These are phyloP conservation scores for Dissophora ornata DNA, from an alignment of 192 early-diverging fungal genomes.

Conservation along the genomic window DNA sequence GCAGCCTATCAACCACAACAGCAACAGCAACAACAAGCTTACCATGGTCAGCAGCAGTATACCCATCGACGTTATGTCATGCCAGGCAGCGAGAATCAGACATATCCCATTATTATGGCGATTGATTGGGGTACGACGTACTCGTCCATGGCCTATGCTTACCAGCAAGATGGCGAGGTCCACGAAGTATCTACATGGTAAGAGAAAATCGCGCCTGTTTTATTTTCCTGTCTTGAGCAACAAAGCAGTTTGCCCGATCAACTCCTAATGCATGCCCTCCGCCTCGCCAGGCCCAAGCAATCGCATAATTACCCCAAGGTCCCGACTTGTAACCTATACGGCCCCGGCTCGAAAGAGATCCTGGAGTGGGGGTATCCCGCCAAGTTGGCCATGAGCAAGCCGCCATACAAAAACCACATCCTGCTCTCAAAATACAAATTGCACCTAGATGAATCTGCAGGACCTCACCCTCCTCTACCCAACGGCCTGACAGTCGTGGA, in stretches of 20 bases:
- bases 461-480: slow-evolving; percentile 55
- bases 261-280: not conserved
- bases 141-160: slow-evolving; percentile 62
- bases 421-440: slow-evolving; percentile 67
- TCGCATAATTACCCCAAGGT: slow-evolving; percentile 61
- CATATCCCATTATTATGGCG: slow-evolving; percentile 46
- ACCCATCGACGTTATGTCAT: slow-evolving; percentile 8
- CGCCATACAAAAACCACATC: slow-evolving; percentile 55
- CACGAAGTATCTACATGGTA: slow-evolving; percentile 58
- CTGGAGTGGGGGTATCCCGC: slow-evolving; percentile 64
- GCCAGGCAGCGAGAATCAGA: slow-evolving; percentile 17
- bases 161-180: slow-evolving; percentile 61
- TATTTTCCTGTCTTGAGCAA: not conserved
- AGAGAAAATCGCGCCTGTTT: not conserved
- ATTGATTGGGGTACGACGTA: slow-evolving; percentile 62
- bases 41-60: slow-evolving; percentile 7
- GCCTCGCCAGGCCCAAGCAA: slow-evolving; percentile 56
- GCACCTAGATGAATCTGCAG: slow-evolving; percentile 58
- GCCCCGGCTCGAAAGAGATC: slow-evolving; percentile 55
- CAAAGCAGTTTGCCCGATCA: not conserved
- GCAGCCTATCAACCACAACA: too few relatives aligned
- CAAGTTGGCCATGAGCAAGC: slow-evolving; percentile 58
- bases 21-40: too few relatives aligned
- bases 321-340: slow-evolving; percentile 59
- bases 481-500: slow-evolving; percentile 61